A percentile compares a stretch with the other conserved stretches of the same genome.
These are phyloP conservation scores for Brachypodium distachyon DNA, from an alignment of 202 grass and related monocot species.

Conservation along the genomic window DNA sequence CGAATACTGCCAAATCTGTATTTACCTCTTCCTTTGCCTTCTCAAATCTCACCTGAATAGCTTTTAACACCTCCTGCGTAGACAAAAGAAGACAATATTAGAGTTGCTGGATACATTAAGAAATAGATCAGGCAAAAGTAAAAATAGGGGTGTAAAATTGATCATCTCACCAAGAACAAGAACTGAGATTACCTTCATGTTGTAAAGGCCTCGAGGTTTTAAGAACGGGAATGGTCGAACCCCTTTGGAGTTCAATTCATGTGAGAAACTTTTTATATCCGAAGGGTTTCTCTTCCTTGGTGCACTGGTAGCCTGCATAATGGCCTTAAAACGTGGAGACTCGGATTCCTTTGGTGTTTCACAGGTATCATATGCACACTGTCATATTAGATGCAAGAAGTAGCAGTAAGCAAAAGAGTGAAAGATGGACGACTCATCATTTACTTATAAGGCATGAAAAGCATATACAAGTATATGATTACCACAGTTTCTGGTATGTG, in stretches of 20 bases:
- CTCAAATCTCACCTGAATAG: constrained; percentile 93
- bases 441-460: constrained; percentile 19
- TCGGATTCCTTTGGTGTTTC: constrained; percentile 99
- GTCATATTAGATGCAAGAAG: constrained; percentile 29
- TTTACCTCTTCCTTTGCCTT: constrained; percentile 99
- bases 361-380: constrained; percentile 85
- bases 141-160: not conserved
- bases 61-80: constrained; percentile 90
- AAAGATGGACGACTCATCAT: not conserved
- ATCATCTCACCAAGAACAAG: not conserved
- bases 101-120: not conserved
- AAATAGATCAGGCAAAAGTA: constrained; percentile 11
- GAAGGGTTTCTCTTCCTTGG: constrained; percentile 85
- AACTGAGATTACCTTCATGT: constrained; percentile 69
- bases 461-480: constrained; percentile 23
- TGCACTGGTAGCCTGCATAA: constrained; percentile 99
- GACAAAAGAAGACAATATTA: constrained; percentile 17
- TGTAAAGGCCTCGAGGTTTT: constrained; percentile 88
- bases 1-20: constrained; percentile 91
- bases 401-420: constrained; percentile 8
- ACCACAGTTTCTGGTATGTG: constrained; percentile 74
- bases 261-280: constrained; percentile 98
- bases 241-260: constrained; percentile 98
- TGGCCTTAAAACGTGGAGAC: constrained; percentile 98
- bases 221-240: constrained; percentile 94